phyloP scores from a whole-genome alignment of 2,329 filamentous ascomycete species.

The Scedosporium minutisporum region DNA sequence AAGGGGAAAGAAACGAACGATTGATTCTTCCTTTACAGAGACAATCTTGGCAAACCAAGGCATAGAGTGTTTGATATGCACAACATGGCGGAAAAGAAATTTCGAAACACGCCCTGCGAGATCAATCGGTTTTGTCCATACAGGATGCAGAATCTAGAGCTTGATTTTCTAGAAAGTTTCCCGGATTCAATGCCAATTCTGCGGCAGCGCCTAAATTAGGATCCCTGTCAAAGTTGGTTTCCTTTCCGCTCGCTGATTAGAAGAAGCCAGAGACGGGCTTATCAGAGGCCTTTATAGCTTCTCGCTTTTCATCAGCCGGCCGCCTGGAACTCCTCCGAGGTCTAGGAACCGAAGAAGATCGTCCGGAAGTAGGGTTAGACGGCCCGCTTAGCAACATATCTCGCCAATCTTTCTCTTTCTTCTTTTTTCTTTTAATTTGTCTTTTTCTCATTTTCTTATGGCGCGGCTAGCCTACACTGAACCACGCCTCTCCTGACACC shows the following conservation, averaged over 20 bases:
- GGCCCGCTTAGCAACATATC: neutral
- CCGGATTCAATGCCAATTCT: neutral
- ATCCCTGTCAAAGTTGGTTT: no score
- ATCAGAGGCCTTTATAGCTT: no score
- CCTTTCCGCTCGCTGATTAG: no score
- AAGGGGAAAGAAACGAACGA: neutral
- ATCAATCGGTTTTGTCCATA: neutral
- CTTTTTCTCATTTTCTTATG: neutral
- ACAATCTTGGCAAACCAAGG: neutral
- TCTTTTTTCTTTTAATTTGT: neutral
- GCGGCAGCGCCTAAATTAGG: neutral
- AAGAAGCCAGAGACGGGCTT: no score
- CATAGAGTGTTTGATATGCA: neutral
- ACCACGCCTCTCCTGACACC: constrained; percentile 55
- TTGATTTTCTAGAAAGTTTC: constrained; percentile 1
- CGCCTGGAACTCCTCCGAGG: neutral
- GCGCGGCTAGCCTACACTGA: constrained; percentile 13
- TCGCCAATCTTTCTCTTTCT: neutral
- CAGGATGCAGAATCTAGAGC: neutral
- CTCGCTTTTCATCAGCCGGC: neutral
- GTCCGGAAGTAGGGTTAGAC: neutral
- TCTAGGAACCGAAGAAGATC: neutral
- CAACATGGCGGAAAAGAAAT: neutral
- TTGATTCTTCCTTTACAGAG: neutral
- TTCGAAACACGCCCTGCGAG: neutral